Conservation (phyloP, 1,284 basidiomycete species). For the Cryptococcus sp. region DNA sequence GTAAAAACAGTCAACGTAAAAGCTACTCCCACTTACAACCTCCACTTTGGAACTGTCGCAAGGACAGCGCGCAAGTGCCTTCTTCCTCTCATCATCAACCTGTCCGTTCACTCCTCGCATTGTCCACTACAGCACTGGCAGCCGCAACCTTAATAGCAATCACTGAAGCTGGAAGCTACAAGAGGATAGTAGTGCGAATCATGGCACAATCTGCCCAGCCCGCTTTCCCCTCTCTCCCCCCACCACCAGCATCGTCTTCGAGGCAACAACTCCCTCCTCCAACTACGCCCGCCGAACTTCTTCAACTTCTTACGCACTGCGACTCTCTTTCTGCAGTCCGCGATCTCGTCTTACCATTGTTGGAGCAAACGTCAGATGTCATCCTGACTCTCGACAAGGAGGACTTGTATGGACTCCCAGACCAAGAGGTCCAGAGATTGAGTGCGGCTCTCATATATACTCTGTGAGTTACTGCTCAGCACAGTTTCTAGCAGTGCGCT, state of each 20-base stretch:
- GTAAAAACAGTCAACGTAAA: too few species aligned
- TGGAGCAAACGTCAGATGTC: constrained; percentile 12
- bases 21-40: too few species aligned
- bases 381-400: constrained; percentile 15
- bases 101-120: too few species aligned
- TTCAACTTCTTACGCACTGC: constrained; percentile 2
- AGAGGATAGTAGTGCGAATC: too few species aligned
- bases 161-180: too few species aligned
- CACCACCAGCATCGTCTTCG: constrained; percentile 4
- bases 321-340: neutral
- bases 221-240: constrained; percentile 12
- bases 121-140: too few species aligned
- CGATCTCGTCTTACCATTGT: constrained; percentile 8
- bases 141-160: too few species aligned
- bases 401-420: constrained; percentile 16
- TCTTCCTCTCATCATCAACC: too few species aligned
- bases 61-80: too few species aligned
- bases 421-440: constrained; percentile 16
- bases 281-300: constrained; percentile 11
- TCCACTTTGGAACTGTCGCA: too few species aligned
- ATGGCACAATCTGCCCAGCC: constrained; percentile 10
- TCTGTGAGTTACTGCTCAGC: constrained; percentile 22
- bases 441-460: constrained; percentile 36
- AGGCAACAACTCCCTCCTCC: constrained; percentile 1
- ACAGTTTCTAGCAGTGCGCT: constrained; percentile 1